Evolutionary conservation across 2,329 filamentous ascomycete genomes (phyloP), one percentile per base, ranked within the genome.

Genomic region (Aureobasidium sp.): DNA sequence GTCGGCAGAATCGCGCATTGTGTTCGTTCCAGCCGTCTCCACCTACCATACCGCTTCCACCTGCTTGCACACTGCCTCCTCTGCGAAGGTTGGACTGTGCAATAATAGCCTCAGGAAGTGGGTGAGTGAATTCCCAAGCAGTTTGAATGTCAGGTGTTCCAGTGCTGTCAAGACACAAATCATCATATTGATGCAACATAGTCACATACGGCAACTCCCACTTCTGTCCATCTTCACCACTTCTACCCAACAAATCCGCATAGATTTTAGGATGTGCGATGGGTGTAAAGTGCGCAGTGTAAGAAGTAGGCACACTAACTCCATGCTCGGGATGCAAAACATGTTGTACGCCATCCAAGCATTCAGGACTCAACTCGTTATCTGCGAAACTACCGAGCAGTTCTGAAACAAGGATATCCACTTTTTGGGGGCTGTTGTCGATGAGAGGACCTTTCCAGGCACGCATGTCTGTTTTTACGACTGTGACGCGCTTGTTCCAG

Each of bases 381-480:
- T 99, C 94, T 27, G 87, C 94, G 71, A 97, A 99, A 1, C 92
- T 97, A 41, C 92, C 94, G 0, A 99, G 84, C 0, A 99, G 84
- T 74, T 99, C 94, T 2, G 92, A 97, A 32, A 99, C 86, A 3
- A 99, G 79, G 61, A 99, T 96, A 73, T 99, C 94, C 46, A 99
- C 88, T 70, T 87, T 86, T 67, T 83, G 82, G 66, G 84, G 77
- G 6, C 81, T 76, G 15, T 80, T 78, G 46, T 78, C 76, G 20
- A 82, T 70, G 0, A 84, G 72, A 1, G 93, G 93, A 0, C 95
- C 95, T 69, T 89, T 89, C 95, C 95, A 99, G 64, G 88, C 88
- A 53, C 94, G 87, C 94, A 99, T 99, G 73, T 99, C 94, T 0
- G 92, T 96, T 77, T 96, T 95, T 66, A 97, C 87, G 36, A 99